These are phyloP conservation scores for Suhomyces chickasaworum DNA, from an alignment of 1,139 yeast genomes.

Conservation along the genomic window DNA sequence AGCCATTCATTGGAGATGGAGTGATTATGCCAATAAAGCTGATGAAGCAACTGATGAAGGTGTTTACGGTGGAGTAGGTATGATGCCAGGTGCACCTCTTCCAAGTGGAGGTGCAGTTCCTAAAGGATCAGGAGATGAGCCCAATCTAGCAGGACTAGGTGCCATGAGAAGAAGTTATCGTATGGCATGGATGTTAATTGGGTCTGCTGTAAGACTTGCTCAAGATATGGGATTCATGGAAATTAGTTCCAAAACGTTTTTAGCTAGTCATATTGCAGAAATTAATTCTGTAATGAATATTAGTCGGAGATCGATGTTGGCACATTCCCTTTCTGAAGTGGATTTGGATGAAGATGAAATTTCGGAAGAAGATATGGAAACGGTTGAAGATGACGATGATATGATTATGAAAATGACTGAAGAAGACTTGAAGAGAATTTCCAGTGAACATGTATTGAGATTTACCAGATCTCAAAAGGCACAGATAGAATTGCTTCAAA, in stretches of 20 bases:
- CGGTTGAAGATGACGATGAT: slow-evolving; percentile 25
- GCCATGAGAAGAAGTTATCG: slow-evolving; percentile 86
- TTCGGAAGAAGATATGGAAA: slow-evolving; percentile 35
- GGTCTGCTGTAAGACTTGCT: slow-evolving; percentile 82
- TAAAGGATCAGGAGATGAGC: slow-evolving; percentile 31
- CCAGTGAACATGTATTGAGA: slow-evolving; percentile 29
- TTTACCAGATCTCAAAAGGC: slow-evolving; percentile 75
- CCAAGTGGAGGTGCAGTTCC: slow-evolving; percentile 21
- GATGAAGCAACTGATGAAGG: slow-evolving; percentile 32
- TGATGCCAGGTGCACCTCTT: slow-evolving; percentile 13
- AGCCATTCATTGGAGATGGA: slow-evolving; percentile 88
- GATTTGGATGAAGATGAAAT: slow-evolving; percentile 51
- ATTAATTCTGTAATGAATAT: slow-evolving; percentile 73
- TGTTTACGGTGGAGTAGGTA: slow-evolving; percentile 8
- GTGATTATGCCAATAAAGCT: slow-evolving; percentile 77
- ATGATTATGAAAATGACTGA: slow-evolving; percentile 38
- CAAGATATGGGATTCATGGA: slow-evolving; percentile 86
- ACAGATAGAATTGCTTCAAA: slow-evolving; percentile 73
- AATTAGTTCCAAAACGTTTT: slow-evolving; percentile 67
- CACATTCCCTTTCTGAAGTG: slow-evolving; percentile 65
- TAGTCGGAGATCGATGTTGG: slow-evolving; percentile 67
- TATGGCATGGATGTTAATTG: slow-evolving; percentile 93
- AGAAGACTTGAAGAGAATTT: slow-evolving; percentile 36
- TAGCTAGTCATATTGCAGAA: slow-evolving; percentile 86
- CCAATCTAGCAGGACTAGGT: slow-evolving; percentile 70